A percentile compares a stretch with the other conserved stretches of the same genome.
Evolutionary conservation across 768 basidiomycete species (phyloP).

Genomic region (Suillus decipiens): DNA sequence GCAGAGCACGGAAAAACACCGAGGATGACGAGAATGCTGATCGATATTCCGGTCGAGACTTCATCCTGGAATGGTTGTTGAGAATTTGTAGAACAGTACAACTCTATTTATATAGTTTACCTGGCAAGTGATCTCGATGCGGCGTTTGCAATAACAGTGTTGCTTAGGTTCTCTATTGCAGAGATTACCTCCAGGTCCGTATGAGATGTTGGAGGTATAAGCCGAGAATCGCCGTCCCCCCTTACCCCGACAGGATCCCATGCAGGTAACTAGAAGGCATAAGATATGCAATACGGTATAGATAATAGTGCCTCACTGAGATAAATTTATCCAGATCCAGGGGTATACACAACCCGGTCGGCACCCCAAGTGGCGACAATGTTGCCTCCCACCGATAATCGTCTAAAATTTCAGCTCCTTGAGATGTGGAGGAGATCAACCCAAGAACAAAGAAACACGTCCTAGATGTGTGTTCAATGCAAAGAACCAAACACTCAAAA

Average conservation of each 20-base stretch:
- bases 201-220: conserved; percentile 66
- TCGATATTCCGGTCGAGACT: conserved; percentile 74
- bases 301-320: conserved; percentile 50
- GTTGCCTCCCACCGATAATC: conserved; percentile 95
- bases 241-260: conserved; percentile 51
- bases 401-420: conserved; percentile 91
- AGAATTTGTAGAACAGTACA: conserved; percentile 6
- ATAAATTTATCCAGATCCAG: conserved; percentile 80
- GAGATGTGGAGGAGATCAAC: conserved; percentile 85
- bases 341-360: conserved; percentile 92
- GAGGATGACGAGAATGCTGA: conserved; percentile 74
- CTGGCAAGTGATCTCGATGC: conserved; percentile 88
- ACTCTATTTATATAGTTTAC: conserved; percentile 41
- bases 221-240: conserved; percentile 41
- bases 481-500: not conserved
- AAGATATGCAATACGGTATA: conserved; percentile 8
- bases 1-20: conserved; percentile 83
- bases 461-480: conserved; percentile 42
- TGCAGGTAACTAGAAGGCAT: conserved; percentile 59
- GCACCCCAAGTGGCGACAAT: conserved; percentile 77
- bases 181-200: conserved; percentile 83
- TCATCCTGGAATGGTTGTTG: conserved; percentile 54
- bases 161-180: conserved; percentile 90
- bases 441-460: conserved; percentile 97
- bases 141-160: conserved; percentile 93